Percentiles rank a stretch among this genome's conserved stretches.
Conservation (phyloP, 495 filamentous ascomycete species). For the Penicillium steckii region DNA sequence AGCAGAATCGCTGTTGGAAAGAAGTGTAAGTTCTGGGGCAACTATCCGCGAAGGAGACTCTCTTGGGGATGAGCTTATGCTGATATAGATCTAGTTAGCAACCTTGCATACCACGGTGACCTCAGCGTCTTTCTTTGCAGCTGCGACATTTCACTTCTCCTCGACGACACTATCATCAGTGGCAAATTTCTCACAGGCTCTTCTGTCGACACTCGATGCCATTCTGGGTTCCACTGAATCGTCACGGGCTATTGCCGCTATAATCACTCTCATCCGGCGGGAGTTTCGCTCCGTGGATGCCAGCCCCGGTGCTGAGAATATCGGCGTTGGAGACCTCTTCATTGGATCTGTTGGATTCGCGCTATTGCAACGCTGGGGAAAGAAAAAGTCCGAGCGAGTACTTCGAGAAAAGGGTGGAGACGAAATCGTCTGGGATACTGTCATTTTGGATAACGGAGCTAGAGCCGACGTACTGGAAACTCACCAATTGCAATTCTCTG, state of each 20-base stretch:
- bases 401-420: conserved; percentile 50
- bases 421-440: conserved; percentile 77
- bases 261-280: conserved; percentile 68
- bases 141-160: conserved; percentile 69
- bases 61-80: not conserved
- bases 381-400: conserved; percentile 56
- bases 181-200: conserved; percentile 61
- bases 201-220: conserved; percentile 67
- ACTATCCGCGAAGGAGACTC: not conserved
- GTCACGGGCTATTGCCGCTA: conserved; percentile 75
- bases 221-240: conserved; percentile 78
- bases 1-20: conserved; percentile 61
- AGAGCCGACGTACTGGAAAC: conserved; percentile 58
- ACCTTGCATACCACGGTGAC: conserved; percentile 62
- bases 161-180: conserved; percentile 60
- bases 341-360: conserved; percentile 69
- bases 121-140: conserved; percentile 63
- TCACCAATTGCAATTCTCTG: conserved; percentile 28
- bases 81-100: conserved; percentile 41
- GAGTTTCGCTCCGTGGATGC: conserved; percentile 67
- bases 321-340: conserved; percentile 65
- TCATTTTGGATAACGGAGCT: conserved; percentile 63
- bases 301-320: conserved; percentile 55
- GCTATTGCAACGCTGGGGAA: conserved; percentile 67
- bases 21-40: conserved; percentile 47